Percentiles rank a stretch among this genome's conserved stretches.
Conservation (phyloP, 192 early-diverging fungal genomes). For the Podila clonocystis region DNA sequence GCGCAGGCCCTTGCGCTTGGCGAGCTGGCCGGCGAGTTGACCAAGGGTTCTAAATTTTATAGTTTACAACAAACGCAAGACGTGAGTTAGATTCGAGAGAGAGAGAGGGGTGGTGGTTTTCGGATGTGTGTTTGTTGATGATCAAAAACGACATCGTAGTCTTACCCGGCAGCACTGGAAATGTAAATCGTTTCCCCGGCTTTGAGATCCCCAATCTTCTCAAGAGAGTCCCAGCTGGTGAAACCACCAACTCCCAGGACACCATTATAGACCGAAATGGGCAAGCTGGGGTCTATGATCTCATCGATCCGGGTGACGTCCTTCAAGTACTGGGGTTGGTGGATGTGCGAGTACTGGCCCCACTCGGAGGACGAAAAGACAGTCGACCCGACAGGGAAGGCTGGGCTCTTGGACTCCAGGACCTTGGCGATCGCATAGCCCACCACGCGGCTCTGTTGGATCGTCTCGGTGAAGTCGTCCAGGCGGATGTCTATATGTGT, state of each 20-base stretch:
- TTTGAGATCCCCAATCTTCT: constrained; percentile 74
- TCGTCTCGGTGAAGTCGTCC: constrained; percentile 23
- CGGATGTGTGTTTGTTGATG: too few species aligned
- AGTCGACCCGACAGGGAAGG: constrained; percentile 67
- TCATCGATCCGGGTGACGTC: constrained; percentile 72
- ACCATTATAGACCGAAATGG: neutral
- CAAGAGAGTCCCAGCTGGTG: constrained; percentile 48
- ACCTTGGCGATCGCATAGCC: constrained; percentile 74
- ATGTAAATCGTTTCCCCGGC: constrained; percentile 78
- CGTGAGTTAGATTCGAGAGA: neutral
- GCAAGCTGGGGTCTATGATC: constrained; percentile 64
- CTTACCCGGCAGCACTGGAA: constrained; percentile 73
- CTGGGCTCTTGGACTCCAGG: constrained; percentile 66
- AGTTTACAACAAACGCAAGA: constrained; percentile 58
- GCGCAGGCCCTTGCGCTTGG: constrained; percentile 74
- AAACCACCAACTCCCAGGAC: constrained; percentile 4
- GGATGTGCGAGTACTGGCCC: constrained; percentile 23
- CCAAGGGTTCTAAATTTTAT: constrained; percentile 59
- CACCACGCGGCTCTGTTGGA: constrained; percentile 56
- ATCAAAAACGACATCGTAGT: too few species aligned
- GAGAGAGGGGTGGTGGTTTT: too few species aligned
- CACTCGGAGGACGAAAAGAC: constrained; percentile 64
- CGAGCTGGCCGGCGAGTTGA: constrained; percentile 78
- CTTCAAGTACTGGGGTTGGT: constrained; percentile 52
- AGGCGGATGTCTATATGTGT: constrained; percentile 25